Percentiles rank a stretch among this genome's conserved stretches.
Evolutionary conservation across 2,329 filamentous ascomycete species (phyloP).

Genomic region (Ascochyta rabiei): DNA sequence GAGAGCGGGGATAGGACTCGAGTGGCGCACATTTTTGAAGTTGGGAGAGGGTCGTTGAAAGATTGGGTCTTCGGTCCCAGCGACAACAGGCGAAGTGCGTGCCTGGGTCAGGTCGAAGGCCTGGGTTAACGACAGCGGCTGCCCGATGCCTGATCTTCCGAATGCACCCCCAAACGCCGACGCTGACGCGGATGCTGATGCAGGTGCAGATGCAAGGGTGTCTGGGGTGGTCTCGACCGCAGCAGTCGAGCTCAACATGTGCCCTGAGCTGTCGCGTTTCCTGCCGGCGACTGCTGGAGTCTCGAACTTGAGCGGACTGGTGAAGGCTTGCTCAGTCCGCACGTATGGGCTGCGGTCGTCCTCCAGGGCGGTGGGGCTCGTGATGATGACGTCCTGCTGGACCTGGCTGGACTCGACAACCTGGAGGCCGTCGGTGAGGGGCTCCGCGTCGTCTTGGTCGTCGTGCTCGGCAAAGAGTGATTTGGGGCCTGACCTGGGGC

Average conservation of each 20-base stretch:
- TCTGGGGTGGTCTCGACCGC: constrained; percentile 51
- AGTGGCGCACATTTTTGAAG: constrained; percentile 41
- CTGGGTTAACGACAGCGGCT: constrained; percentile 52
- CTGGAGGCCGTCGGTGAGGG: constrained; percentile 28
- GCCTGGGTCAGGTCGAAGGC: constrained; percentile 55
- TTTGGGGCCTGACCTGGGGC: constrained; percentile 11
- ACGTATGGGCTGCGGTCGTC: constrained; percentile 32
- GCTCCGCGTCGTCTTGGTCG: constrained; percentile 21
- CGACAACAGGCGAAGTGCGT: constrained; percentile 51
- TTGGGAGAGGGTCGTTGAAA: constrained; percentile 55
- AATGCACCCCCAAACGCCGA: constrained; percentile 36
- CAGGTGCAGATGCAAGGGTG: constrained; percentile 41
- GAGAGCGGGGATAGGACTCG: constrained; percentile 44
- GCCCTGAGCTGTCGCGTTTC: constrained; percentile 49
- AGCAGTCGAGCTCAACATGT: constrained; percentile 49
- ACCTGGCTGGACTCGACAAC: constrained; percentile 36
- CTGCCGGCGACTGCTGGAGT: constrained; percentile 51
- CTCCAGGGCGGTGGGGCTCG: constrained; percentile 39
- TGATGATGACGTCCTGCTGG: constrained; percentile 29
- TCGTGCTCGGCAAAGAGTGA: constrained; percentile 31
- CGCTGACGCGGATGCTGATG: constrained; percentile 43
- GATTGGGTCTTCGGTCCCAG: constrained; percentile 51
- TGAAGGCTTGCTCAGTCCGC: constrained; percentile 25
- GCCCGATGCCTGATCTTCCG: constrained; percentile 30
- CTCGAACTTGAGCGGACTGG: constrained; percentile 47